Base-by-base conservation (phyloP, 2,329 filamentous ascomycete species). In the Fusarium domesticum region DNA sequence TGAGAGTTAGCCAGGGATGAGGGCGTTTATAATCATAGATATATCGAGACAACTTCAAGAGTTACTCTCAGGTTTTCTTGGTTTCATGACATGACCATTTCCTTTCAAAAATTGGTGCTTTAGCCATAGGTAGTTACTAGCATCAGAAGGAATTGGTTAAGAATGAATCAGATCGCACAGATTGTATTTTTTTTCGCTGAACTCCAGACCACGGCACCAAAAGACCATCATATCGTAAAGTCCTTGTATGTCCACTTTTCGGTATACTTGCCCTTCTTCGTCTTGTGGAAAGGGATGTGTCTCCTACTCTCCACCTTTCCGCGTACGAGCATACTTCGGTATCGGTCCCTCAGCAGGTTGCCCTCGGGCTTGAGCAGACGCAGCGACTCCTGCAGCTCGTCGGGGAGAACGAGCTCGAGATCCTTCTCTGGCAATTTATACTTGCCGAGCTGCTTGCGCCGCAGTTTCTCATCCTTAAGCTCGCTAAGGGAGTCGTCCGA, bases 181-280 rank as follows among this genome's bases (percentile, higher is more conserved):
- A 34, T 47, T 15, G 39, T 44, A 47, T 55, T 47, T 53, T 42
- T 55, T 53, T 40, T 55, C 52, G 51, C 52, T 50, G 47, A 55
- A 50, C 34, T 32, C 34, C 23, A 44, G 43, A 43, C 45, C 35
- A 39, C 37, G 16, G 30, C 53, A 40, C 48, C 49, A 43, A 32
- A 42, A 38, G 35, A 52, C 48, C 42, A 53, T 47, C 48, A 59
- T 50, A 70, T 51, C 37, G 59, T 56, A 53, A 96, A 98, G 66
- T 98, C 93, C 77, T 98, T 98, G 74, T 96, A 88, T 35, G 85
- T 83, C 93, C 93, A 98, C 72, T 97, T 98, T 79, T 97, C 93
- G 6, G 89, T 96, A 39, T 83, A 70, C 67, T 87, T 89, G 57
- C 75, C 83, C 76, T 84, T 91, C 52, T 81, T 80, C 74, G 93